Percentiles rank a stretch among this genome's conserved stretches.
phyloP scores from a whole-genome alignment of 2,329 filamentous ascomycete species.

The Calonectria crousiana region DNA sequence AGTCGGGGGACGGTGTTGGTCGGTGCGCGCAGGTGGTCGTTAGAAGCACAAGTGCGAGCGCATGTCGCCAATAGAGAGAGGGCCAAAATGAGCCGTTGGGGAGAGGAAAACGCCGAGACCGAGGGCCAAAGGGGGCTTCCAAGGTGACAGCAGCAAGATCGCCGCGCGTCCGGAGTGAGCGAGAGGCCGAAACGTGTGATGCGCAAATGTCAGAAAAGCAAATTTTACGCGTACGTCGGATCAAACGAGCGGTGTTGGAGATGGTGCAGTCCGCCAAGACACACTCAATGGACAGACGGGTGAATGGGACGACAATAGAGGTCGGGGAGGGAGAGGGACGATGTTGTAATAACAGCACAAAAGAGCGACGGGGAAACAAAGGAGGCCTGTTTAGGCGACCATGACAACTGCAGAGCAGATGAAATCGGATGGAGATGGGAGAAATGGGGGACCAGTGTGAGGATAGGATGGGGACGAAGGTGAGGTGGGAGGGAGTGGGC shows the following conservation, averaged over 20 bases:
- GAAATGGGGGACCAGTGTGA: slow-evolving; percentile 6
- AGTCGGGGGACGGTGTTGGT: slow-evolving; percentile 21
- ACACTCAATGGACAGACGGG: background rate
- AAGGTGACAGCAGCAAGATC: background rate
- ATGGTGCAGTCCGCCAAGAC: background rate
- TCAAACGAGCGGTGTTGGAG: slow-evolving; percentile 2
- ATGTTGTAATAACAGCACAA: slow-evolving; percentile 35
- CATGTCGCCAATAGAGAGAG: slow-evolving; percentile 25
- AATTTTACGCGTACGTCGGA: background rate
- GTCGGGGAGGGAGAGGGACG: background rate
- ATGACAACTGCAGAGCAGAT: slow-evolving; percentile 32
- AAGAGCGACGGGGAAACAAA: slow-evolving; percentile 34
- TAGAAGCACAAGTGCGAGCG: slow-evolving; percentile 17
- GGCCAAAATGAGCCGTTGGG: slow-evolving; percentile 4
- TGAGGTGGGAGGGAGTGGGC: slow-evolving; percentile 2
- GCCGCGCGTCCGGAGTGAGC: background rate
- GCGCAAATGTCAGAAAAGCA: background rate
- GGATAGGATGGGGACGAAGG: background rate
- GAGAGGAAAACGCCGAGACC: background rate
- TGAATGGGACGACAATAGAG: background rate
- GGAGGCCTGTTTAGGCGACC: slow-evolving; percentile 19
- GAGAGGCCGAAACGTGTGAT: background rate
- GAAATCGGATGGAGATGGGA: slow-evolving; percentile 32
- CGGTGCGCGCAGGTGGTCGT: slow-evolving; percentile 25
- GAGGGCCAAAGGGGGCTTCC: background rate